Evolutionary conservation across 2,329 filamentous ascomycete genomes (phyloP).

Genomic region (Claviceps monticola): DNA sequence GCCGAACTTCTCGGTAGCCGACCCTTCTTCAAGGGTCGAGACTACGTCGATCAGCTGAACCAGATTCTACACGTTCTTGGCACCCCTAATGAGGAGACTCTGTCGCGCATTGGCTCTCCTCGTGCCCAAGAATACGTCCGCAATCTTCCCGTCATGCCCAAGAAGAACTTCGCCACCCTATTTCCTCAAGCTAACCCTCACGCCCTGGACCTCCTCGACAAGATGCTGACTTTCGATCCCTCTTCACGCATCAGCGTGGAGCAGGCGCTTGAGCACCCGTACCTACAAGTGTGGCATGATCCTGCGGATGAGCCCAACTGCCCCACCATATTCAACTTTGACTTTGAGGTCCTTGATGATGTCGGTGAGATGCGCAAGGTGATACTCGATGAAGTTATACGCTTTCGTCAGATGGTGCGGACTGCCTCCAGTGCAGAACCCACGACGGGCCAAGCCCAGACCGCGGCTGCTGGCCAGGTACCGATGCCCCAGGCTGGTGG

Average conservation of each 20-base stretch:
- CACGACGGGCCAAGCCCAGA: constrained; percentile 22
- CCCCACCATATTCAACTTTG: constrained; percentile 91
- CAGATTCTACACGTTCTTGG: constrained; percentile 97
- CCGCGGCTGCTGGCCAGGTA: constrained; percentile 27
- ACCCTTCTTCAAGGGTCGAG: constrained; percentile 97
- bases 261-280: constrained; percentile 88
- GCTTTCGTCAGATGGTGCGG: constrained; percentile 57
- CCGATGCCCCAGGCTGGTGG: constrained; percentile 36
- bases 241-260: constrained; percentile 88
- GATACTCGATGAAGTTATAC: constrained; percentile 88
- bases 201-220: constrained; percentile 86
- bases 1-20: constrained; percentile 90
- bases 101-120: constrained; percentile 85
- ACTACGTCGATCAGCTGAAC: constrained; percentile 98
- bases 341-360: constrained; percentile 95
- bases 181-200: constrained; percentile 95
- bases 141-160: constrained; percentile 88
- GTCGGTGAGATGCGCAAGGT: constrained; percentile 90
- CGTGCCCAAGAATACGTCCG: constrained; percentile 97
- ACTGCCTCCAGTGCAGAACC: constrained; percentile 30
- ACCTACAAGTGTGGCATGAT: constrained; percentile 97
- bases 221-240: constrained; percentile 95
- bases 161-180: constrained; percentile 74
- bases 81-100: constrained; percentile 88
- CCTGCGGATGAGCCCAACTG: constrained; percentile 89